Evolutionary conservation across 768 basidiomycete genomes (phyloP).

Genomic region (Termitomyces sp.): DNA sequence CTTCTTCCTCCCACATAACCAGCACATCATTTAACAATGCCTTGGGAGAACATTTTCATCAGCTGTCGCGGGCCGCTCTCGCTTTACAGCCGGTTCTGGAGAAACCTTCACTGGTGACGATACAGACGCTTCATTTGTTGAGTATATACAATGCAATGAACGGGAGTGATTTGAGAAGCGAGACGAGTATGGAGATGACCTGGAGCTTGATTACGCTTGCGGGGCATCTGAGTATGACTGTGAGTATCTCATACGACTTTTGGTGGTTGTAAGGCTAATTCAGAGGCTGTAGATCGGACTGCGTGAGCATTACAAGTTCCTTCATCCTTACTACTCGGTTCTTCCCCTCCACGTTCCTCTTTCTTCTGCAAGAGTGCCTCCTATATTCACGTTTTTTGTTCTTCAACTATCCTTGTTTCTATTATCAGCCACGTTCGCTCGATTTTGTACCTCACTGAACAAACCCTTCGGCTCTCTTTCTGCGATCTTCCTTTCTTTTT

Average conservation of each 20-base stretch:
- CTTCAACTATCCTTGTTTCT: no score
- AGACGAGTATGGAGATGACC: conserved; percentile 69
- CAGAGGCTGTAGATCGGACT: conserved; percentile 46
- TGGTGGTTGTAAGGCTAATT: background rate
- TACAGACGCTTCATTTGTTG: conserved; percentile 63
- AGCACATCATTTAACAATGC: conserved; percentile 15
- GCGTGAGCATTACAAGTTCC: conserved; percentile 38
- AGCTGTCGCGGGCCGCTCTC: conserved; percentile 61
- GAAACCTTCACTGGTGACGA: conserved; percentile 64
- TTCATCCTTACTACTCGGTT: background rate
- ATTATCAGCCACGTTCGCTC: background rate
- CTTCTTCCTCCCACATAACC: background rate
- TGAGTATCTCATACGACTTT: conserved; percentile 25
- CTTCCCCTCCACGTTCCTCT: background rate
- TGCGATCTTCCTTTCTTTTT: no score
- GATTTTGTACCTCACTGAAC: background rate
- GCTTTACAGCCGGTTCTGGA: conserved; percentile 63
- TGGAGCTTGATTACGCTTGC: conserved; percentile 65
- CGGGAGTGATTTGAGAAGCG: conserved; percentile 51
- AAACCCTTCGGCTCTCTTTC: background rate
- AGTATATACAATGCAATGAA: conserved; percentile 70
- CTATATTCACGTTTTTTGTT: no score
- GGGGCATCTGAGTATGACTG: conserved; percentile 59
- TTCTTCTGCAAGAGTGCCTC: no score
- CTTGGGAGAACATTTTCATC: conserved; percentile 60